Evolutionary conservation across 2,329 filamentous ascomycete genomes (phyloP).

Genomic region (Drechslerella stenobrocha): DNA sequence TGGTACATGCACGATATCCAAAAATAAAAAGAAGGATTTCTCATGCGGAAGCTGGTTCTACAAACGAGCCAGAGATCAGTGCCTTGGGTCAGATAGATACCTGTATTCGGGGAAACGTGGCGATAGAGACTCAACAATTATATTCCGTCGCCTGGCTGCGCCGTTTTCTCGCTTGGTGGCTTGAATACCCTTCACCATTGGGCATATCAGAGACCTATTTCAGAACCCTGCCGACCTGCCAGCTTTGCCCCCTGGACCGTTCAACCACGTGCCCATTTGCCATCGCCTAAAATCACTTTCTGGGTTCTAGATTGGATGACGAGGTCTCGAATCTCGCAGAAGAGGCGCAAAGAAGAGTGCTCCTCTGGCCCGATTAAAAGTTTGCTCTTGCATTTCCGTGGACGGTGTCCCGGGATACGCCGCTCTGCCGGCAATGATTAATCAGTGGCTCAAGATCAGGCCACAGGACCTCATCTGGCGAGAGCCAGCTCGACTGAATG

Average conservation of each 20-base stretch:
- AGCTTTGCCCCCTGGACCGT: neutral
- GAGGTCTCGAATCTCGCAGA: neutral
- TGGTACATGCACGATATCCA: neutral
- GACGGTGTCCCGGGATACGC: too few relatives aligned
- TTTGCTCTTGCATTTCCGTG: too few relatives aligned
- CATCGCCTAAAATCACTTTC: conserved; percentile 5
- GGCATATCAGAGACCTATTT: neutral
- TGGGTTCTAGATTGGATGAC: conserved; percentile 5
- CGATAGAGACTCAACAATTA: neutral
- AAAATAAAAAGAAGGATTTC: conserved; percentile 3
- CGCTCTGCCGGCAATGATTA: too few relatives aligned
- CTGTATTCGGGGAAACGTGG: neutral
- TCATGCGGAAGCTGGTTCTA: neutral
- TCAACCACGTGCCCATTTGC: conserved; percentile 3
- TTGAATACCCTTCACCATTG: neutral
- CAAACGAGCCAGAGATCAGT: neutral
- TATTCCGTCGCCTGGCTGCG: conserved; percentile 30
- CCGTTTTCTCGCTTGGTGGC: neutral
- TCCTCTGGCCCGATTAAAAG: neutral
- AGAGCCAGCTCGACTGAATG: too few relatives aligned
- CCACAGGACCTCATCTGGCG: too few relatives aligned
- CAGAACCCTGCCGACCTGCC: neutral
- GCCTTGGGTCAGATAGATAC: neutral
- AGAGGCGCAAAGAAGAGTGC: neutral
- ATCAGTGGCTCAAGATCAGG: too few relatives aligned